Conservation (phyloP, 192 early-diverging fungal species). For the Gonapodya prolifera region DNA sequence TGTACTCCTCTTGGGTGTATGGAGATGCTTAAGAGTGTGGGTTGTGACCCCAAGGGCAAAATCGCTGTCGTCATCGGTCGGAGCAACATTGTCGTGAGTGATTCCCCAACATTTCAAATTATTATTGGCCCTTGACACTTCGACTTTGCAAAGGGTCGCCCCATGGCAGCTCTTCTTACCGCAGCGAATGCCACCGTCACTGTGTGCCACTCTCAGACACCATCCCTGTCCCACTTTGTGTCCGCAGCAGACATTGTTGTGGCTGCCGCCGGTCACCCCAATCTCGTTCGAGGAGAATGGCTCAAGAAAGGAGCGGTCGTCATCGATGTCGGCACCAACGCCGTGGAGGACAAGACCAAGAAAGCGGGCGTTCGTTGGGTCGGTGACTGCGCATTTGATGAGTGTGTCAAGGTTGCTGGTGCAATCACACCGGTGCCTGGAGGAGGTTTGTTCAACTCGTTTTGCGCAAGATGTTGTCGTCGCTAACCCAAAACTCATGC, state of each 20-base stretch:
- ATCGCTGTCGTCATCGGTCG: constrained; percentile 91
- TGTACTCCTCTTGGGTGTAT: constrained; percentile 96
- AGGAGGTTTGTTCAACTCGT: too few relatives aligned
- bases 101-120: too few relatives aligned
- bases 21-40: constrained; percentile 58
- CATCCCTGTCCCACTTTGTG: constrained; percentile 61
- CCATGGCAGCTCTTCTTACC: constrained; percentile 71
- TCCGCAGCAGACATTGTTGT: constrained; percentile 77
- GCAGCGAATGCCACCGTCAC: constrained; percentile 82
- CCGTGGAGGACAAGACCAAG: constrained; percentile 72
- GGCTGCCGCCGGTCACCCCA: constrained; percentile 71
- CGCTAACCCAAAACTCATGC: too few relatives aligned
- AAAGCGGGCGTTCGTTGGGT: constrained; percentile 84
- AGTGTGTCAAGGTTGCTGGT: constrained; percentile 53
- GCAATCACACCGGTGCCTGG: constrained; percentile 88
- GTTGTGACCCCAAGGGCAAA: constrained; percentile 48
- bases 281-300: constrained; percentile 82
- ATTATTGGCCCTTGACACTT: too few relatives aligned
- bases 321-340: constrained; percentile 97
- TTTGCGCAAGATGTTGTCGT: too few relatives aligned
- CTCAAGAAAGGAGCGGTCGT: constrained; percentile 85
- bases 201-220: constrained; percentile 80
- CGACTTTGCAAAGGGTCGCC: too few relatives aligned
- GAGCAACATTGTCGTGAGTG: constrained; percentile 94
- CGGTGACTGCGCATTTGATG: constrained; percentile 83